Evolutionary conservation across 2,329 filamentous ascomycete species (phyloP), one percentile per base, ranked within the genome.

Genomic region (Bipolaris cookei): DNA sequence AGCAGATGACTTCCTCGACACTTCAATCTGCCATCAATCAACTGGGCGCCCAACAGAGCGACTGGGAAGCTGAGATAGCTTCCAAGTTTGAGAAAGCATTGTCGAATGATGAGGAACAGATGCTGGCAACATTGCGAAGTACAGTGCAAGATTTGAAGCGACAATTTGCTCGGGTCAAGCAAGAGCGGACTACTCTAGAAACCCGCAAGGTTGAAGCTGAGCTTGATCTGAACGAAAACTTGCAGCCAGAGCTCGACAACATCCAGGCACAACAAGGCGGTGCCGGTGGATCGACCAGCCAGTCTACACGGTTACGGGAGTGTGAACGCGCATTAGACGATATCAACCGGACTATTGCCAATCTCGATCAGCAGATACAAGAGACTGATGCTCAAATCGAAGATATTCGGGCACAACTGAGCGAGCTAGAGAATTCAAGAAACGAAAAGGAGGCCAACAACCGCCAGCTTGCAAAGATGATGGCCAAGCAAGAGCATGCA

Each of bases 61-160:
- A 90, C 6, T 90, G 92, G 72, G 88, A 97, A 75, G 83, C 88
- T 2, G 96, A 99, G 74, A 78, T 97, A 54, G 83, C 84, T 14
- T 90, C 91, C 0, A 90, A 96, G 21, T 99, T 98, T 80, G 96
- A 96, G 80, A 97, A 97, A 77, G 90, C 90, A 11, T 82, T 99
- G 46, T 90, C 89, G 8, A 80, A 85, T 6, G 86, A 88, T n/a
- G 96, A 99, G 76, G 94, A 98, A 76, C 81, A 83, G 38, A 88
- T 90, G 69, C 82, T 99, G 3, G 89, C 95, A 59, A 82, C 82
- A 32, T 84, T 96, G 8, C 89, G 86, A 56, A 79, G 80, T 4
- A 83, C 83, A 11, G 87, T 92, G 6, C 90, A 93, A 68, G 86
- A 89, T 39, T 78, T 98, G 42, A 87, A 91, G 61, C 88, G 86